These are phyloP conservation scores for Pseudogymnoascus sp. DNA, from an alignment of 2,329 filamentous ascomycete genomes.

Conservation along the genomic window DNA sequence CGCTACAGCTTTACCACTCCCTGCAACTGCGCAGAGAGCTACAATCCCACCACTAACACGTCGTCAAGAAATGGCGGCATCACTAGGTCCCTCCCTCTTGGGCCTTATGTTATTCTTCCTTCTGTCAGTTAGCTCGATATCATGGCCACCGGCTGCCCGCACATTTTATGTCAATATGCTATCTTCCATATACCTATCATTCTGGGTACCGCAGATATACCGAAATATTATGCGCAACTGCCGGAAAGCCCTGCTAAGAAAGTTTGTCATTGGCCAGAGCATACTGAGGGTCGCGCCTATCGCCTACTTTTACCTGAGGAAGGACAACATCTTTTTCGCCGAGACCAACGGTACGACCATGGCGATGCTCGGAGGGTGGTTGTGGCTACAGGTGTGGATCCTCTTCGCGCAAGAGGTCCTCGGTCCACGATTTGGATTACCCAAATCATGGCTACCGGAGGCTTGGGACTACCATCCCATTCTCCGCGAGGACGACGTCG, in stretches of 20 bases:
- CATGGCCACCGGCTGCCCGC: conserved; percentile 51
- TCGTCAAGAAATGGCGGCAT: conserved; percentile 41
- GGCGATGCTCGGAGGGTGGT: conserved; percentile 60
- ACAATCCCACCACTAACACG: conserved; percentile 16
- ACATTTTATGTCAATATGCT: conserved; percentile 55
- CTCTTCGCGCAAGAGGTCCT: conserved; percentile 77
- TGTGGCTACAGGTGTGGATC: conserved; percentile 77
- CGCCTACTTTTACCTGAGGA: conserved; percentile 73
- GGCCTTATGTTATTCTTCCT: conserved; percentile 49
- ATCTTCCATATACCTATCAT: conserved; percentile 70
- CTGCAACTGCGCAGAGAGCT: conserved; percentile 24
- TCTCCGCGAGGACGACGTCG: conserved; percentile 71
- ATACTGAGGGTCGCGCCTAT: conserved; percentile 70
- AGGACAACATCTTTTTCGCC: conserved; percentile 75
- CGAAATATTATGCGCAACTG: conserved; percentile 88
- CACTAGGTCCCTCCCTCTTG: conserved; percentile 49
- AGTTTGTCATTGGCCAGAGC: conserved; percentile 80
- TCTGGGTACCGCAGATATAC: conserved; percentile 88
- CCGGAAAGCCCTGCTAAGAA: conserved; percentile 83
- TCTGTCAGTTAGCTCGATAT: conserved; percentile 50
- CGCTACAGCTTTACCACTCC: conserved; percentile 20
- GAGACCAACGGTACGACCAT: conserved; percentile 61
- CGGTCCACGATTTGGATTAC: conserved; percentile 80
- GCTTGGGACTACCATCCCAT: conserved; percentile 95
- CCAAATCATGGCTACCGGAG: conserved; percentile 57